phyloP scores from a whole-genome alignment of 257 asterid species.

The Parsonsia alboflavescens region DNA sequence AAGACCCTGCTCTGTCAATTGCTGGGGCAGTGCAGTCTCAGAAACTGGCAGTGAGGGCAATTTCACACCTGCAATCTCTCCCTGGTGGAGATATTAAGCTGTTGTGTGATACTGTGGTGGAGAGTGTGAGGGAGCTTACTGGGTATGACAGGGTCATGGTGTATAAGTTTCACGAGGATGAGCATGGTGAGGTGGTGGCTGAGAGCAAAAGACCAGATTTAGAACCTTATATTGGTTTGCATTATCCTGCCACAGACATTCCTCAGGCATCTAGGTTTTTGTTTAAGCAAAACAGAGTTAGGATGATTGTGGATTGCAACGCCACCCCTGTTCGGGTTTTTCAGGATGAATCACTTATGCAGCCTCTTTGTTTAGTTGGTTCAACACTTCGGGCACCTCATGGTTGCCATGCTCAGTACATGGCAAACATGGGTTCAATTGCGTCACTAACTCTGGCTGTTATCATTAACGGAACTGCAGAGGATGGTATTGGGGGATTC shows the following conservation, averaged over 20 bases:
- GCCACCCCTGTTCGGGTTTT: conserved; percentile 41
- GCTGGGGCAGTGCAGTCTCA: conserved; percentile 91
- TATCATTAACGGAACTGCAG: conserved; percentile 54
- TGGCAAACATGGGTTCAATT: conserved; percentile 65
- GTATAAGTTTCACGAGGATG: conserved; percentile 82
- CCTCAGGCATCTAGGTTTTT: conserved; percentile 66
- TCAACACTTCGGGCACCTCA: conserved; percentile 62
- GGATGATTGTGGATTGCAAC: conserved; percentile 60
- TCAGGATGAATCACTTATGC: conserved; percentile 56
- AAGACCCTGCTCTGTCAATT: conserved; percentile 71
- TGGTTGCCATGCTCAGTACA: conserved; percentile 61
- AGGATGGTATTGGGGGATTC: conserved; percentile 44
- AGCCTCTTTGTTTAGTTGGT: conserved; percentile 60
- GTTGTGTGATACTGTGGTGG: conserved; percentile 68
- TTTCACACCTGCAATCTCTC: conserved; percentile 73
- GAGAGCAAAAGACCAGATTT: conserved; percentile 57
- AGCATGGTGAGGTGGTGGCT: conserved; percentile 64
- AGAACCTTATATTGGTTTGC: conserved; percentile 57
- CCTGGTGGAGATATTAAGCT: conserved; percentile 78
- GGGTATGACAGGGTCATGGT: conserved; percentile 87
- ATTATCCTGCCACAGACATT: conserved; percentile 59
- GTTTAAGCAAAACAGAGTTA: conserved; percentile 58
- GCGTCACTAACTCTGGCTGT: conserved; percentile 55
- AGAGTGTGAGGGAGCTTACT: conserved; percentile 62
- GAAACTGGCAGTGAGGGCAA: conserved; percentile 76